Conservation (phyloP, 2,329 filamentous ascomycete genomes). For the Tolypocladium sp. region DNA sequence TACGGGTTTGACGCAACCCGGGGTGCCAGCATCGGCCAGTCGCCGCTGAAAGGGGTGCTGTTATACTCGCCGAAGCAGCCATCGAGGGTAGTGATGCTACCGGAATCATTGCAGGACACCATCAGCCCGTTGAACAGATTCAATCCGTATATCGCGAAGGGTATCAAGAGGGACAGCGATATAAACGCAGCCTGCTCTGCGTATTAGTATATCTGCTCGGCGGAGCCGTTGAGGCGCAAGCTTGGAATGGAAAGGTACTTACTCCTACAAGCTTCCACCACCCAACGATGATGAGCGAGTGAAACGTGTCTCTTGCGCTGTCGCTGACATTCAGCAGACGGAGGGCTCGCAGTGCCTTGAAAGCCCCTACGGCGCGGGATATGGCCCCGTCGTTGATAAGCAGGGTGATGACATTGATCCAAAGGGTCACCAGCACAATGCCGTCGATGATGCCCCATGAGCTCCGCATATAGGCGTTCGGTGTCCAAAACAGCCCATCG, state of each 20-base stretch:
- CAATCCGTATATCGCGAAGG: slow-evolving; percentile 91
- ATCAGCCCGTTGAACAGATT: slow-evolving; percentile 86
- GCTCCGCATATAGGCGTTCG: slow-evolving; percentile 92
- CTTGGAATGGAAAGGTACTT: slow-evolving; percentile 22
- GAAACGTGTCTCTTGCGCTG: slow-evolving; percentile 90
- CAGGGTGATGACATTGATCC: slow-evolving; percentile 86
- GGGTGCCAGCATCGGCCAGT: slow-evolving; percentile 78
- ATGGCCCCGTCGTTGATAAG: slow-evolving; percentile 75
- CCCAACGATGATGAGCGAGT: slow-evolving; percentile 88
- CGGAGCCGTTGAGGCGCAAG: neutral
- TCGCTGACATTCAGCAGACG: slow-evolving; percentile 92
- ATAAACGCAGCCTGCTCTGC: slow-evolving; percentile 67
- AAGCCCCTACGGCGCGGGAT: slow-evolving; percentile 85
- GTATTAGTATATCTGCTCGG: slow-evolving; percentile 6
- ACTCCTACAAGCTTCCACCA: slow-evolving; percentile 88
- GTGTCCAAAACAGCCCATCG: slow-evolving; percentile 92
- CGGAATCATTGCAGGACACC: slow-evolving; percentile 62
- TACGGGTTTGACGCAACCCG: slow-evolving; percentile 72
- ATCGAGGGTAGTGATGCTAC: slow-evolving; percentile 47
- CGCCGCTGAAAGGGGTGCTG: slow-evolving; percentile 59
- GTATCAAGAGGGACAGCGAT: slow-evolving; percentile 86
- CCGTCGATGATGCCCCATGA: slow-evolving; percentile 96
- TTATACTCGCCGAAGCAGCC: slow-evolving; percentile 81
- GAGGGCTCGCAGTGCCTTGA: slow-evolving; percentile 90
- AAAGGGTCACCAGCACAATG: slow-evolving; percentile 82